Percentiles rank a stretch among this genome's conserved stretches.
These are phyloP conservation scores for Silybum marianum DNA, from an alignment of 129 eudicot genomes.

Conservation along the genomic window DNA sequence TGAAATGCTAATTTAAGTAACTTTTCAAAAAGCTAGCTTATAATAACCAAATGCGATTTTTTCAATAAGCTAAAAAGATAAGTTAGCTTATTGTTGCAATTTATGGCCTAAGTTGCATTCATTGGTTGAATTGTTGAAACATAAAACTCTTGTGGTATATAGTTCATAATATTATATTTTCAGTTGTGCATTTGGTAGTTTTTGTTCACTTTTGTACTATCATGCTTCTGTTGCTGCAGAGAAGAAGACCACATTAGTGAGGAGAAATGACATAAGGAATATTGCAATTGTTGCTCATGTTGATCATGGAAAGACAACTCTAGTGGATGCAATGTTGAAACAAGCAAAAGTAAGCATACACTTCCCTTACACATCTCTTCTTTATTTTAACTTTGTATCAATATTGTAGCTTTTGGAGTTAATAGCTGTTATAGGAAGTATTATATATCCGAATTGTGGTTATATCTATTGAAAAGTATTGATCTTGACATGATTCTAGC, in stretches of 20 bases:
- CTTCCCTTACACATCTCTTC: not conserved
- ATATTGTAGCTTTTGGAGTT: not conserved
- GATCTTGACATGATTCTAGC: not conserved
- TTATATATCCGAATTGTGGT: not conserved
- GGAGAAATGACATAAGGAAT: constrained; percentile 89
- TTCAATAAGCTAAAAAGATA: not conserved
- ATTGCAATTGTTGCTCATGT: constrained; percentile 99
- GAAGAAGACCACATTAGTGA: constrained; percentile 54
- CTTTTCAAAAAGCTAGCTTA: not conserved
- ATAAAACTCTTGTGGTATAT: not conserved
- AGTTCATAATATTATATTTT: not conserved
- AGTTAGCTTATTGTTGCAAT: not conserved
- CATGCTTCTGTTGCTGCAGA: constrained; percentile 38
- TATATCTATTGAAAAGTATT: not conserved
- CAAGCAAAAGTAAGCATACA: constrained; percentile 74
- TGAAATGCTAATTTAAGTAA: not conserved
- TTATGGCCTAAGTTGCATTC: not conserved
- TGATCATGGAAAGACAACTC: constrained; percentile 98
- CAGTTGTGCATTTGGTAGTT: not conserved
- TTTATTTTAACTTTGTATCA: constrained; percentile 3
- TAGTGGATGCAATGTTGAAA: constrained; percentile 94
- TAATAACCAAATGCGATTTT: too few relatives aligned
- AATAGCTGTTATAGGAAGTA: not conserved
- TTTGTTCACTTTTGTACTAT: not conserved
- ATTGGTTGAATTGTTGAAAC: not conserved